Evolutionary conservation across 2,329 filamentous ascomycete species (phyloP).

Genomic region (Phaeosphaeria sp.): DNA sequence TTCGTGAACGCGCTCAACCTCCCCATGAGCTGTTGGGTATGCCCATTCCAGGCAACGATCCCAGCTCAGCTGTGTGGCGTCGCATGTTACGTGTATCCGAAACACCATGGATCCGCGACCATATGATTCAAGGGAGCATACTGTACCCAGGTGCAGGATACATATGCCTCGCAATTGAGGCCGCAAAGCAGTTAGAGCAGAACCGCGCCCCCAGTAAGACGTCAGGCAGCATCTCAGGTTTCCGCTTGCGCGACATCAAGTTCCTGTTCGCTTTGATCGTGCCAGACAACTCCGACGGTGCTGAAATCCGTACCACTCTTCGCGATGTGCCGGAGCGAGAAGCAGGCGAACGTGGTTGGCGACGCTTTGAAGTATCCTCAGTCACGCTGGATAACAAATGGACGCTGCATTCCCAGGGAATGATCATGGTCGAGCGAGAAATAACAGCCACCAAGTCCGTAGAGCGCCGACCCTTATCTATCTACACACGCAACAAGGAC

Average conservation of each 20-base stretch:
- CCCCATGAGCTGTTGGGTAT: not conserved
- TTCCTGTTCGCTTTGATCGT: not conserved
- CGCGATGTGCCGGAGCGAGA: not conserved
- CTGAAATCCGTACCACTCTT: not conserved
- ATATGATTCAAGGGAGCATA: not conserved
- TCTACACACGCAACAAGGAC: constrained; percentile 14
- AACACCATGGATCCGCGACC: not conserved
- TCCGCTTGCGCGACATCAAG: not conserved
- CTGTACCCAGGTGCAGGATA: not conserved
- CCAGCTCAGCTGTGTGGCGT: not conserved
- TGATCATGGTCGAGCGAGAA: not conserved
- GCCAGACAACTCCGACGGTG: not conserved
- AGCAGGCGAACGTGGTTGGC: not conserved
- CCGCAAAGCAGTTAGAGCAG: not conserved
- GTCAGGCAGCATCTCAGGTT: not conserved
- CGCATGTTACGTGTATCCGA: not conserved
- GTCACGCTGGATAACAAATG: not conserved
- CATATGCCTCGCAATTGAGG: not conserved
- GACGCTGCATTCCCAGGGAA: not conserved
- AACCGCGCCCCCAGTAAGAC: not conserved
- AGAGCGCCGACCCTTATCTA: no score
- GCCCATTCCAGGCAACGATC: not conserved
- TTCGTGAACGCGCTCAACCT: not conserved
- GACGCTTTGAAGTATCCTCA: not conserved
- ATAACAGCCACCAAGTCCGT: no score